phyloP scores from a whole-genome alignment of 129 eudicot genomes.

The Centella asiatica region DNA sequence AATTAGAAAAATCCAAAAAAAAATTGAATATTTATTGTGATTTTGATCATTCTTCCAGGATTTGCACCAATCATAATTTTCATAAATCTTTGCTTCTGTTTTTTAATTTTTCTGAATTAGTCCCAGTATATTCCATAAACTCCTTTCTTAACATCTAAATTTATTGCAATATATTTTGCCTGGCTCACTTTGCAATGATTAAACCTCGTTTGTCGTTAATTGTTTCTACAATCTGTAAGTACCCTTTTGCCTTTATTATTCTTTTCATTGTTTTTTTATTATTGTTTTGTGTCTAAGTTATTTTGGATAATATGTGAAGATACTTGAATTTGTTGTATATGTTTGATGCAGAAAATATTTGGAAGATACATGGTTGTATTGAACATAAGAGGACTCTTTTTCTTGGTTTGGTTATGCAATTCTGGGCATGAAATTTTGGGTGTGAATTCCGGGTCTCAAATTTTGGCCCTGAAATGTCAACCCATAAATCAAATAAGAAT shows the following conservation, averaged over 20 bases:
- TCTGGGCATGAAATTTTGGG: slow-evolving; percentile 15
- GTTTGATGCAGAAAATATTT: not conserved
- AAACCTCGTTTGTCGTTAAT: not conserved
- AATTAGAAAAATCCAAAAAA: too few species aligned
- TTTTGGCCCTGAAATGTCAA: slow-evolving; percentile 18
- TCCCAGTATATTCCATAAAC: too few species aligned
- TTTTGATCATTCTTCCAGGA: too few species aligned
- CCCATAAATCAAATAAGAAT: slow-evolving; percentile 11
- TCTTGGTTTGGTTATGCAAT: slow-evolving; percentile 9
- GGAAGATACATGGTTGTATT: slow-evolving; percentile 12
- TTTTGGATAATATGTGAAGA: not conserved
- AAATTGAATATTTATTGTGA: too few species aligned
- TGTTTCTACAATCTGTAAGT: slow-evolving; percentile 3
- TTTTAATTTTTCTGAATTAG: too few species aligned
- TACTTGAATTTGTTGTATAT: too few species aligned
- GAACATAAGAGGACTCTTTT: not conserved
- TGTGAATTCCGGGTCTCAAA: slow-evolving; percentile 14
- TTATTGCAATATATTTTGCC: too few species aligned
- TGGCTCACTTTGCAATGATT: too few species aligned
- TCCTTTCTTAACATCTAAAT: too few species aligned
- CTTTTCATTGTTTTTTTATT: too few species aligned
- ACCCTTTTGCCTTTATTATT: not conserved
- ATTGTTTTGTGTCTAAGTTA: not conserved
- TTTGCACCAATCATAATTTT: too few species aligned
- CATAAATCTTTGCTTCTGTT: too few species aligned